Evolutionary conservation across 2,329 filamentous ascomycete species (phyloP), one percentile per base, ranked within the genome.

Genomic region (Sclerotinia spermophila): DNA sequence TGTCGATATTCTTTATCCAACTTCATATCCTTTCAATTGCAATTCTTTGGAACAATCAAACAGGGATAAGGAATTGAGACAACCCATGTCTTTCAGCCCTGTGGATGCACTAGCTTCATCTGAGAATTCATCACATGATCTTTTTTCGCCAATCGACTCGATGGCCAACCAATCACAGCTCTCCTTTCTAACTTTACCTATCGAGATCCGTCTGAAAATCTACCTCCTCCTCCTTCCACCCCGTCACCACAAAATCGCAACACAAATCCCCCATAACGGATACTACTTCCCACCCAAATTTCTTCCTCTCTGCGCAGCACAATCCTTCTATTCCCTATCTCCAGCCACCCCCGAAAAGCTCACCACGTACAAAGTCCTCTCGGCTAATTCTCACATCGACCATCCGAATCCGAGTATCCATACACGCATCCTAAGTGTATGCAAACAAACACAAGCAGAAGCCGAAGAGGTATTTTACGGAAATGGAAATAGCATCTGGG

Each of bases 171-270:
- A 45, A 48, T n/a, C 55, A n/a, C 19, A 24, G 21, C 77, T 77
- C 59, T 71, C 69, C 15, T 76, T 79, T 69, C 69, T 79, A 17
- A 70, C 71, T 48, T 70, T 79, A 7, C 77, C 77, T 1, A 53
- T 76, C 1, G 77, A 78, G 68, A 66, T 78, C n/a, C 75, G 77
- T 5, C 72, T 78, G 0, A 76, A 76, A 67, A 76, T 79, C 38
- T 78, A 78, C 64, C 60, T 38, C 2, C 71, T 74, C 40, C 72
- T 79, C 35, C 73, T 79, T 11, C 77, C 77, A 30, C 58, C 76
- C 17, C 72, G 76, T 5, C 68, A 65, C 19, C 77, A 79, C 66
- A 77, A 68, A 27, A 77, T 79, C 24, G 71, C 73, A 19, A 78
- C 75, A 27, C 75, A 77, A 60, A 71, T 76, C 40, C 76, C 75